phyloP scores from a whole-genome alignment of 2,329 filamentous ascomycete species.

The Colletotrichum sp. region DNA sequence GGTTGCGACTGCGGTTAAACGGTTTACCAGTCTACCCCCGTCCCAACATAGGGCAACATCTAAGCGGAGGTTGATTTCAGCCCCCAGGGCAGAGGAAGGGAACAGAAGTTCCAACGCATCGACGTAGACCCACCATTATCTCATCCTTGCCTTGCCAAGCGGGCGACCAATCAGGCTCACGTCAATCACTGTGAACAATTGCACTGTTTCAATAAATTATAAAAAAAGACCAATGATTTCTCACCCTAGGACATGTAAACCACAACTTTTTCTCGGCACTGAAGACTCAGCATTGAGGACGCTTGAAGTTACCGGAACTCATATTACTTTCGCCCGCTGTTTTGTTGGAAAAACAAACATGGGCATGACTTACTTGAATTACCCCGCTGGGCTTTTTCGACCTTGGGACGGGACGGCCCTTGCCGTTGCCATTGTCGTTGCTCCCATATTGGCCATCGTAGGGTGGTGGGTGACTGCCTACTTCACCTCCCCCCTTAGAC shows the following conservation, averaged over 20 bases:
- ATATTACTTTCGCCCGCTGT: not conserved
- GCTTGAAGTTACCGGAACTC: not conserved
- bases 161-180: not conserved
- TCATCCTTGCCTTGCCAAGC: not conserved
- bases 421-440: not conserved
- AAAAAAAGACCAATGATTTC: not conserved
- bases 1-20: not conserved
- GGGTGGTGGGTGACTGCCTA: conserved; percentile 13
- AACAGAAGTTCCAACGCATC: not conserved
- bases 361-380: not conserved
- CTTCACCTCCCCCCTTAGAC: conserved; percentile 18
- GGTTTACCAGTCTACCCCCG: too few relatives aligned
- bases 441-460: not conserved
- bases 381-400: not conserved
- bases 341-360: not conserved
- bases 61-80: not conserved
- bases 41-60: not conserved
- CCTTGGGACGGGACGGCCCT: not conserved
- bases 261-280: not conserved
- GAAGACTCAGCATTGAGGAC: not conserved
- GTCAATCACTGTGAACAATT: not conserved
- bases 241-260: not conserved
- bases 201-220: not conserved
- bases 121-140: not conserved
- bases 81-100: not conserved